Conservation (phyloP, 2,329 filamentous ascomycete genomes). For the Sclerotinia trifoliorum region DNA sequence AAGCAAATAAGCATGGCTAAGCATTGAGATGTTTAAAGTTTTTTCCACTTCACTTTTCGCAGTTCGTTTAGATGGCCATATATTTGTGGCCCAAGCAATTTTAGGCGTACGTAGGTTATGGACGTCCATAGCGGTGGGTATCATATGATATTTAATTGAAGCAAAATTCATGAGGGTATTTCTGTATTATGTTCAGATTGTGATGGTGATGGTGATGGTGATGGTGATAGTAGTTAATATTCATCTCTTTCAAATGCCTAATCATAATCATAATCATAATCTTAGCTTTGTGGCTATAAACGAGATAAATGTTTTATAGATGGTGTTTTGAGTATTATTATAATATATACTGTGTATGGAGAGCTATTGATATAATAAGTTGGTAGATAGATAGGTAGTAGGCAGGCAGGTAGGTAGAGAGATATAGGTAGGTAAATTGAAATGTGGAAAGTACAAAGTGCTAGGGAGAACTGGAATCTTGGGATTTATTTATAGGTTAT, state of each 20-base stretch:
- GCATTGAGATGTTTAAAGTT: conserved; percentile 35
- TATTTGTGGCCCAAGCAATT: background rate
- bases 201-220: background rate
- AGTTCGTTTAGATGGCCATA: conserved; percentile 8
- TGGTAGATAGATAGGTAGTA: too few relatives aligned
- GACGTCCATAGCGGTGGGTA: conserved; percentile 6
- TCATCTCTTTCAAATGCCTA: background rate
- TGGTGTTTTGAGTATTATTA: background rate
- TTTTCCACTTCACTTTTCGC: conserved; percentile 13
- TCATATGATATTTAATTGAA: conserved; percentile 23
- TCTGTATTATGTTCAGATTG: too few relatives aligned
- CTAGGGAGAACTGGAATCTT: too few relatives aligned
- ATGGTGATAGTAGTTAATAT: background rate
- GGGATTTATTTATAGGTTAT: too few relatives aligned
- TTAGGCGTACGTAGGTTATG: conserved; percentile 8
- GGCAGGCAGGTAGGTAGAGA: too few relatives aligned
- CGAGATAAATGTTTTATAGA: background rate
- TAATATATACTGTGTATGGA: too few relatives aligned
- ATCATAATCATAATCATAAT: too few relatives aligned
- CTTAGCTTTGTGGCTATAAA: background rate
- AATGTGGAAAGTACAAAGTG: too few relatives aligned
- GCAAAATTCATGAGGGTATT: background rate
- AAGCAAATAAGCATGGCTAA: conserved; percentile 33
- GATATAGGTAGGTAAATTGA: too few relatives aligned
- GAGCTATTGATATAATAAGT: too few relatives aligned